Evolutionary conservation across 1,284 basidiomycete species (phyloP).

Genomic region (Ustilago shanxiensis): DNA sequence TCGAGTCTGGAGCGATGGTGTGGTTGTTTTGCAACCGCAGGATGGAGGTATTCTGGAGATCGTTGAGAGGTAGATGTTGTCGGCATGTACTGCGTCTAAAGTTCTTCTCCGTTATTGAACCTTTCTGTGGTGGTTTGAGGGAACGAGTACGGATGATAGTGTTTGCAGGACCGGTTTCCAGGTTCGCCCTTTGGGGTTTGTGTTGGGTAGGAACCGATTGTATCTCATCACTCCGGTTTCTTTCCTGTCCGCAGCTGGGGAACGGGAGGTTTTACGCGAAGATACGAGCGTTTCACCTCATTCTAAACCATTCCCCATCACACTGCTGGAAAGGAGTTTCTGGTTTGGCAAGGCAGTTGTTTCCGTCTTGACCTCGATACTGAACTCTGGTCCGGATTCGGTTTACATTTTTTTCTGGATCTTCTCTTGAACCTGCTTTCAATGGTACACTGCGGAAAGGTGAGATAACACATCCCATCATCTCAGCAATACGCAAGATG

Average conservation of each 20-base stretch:
- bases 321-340: background rate
- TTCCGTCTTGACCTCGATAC: background rate
- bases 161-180: conserved; percentile 29
- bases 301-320: conserved; percentile 18
- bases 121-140: conserved; percentile 14
- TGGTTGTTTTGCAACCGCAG: conserved; percentile 19
- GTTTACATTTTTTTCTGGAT: background rate
- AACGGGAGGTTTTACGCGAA: conserved; percentile 32
- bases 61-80: conserved; percentile 18
- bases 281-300: conserved; percentile 35
- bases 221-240: background rate
- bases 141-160: conserved; percentile 15
- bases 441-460: background rate
- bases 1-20: background rate
- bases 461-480: conserved; percentile 23
- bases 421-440: background rate
- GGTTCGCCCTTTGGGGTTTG: conserved; percentile 6
- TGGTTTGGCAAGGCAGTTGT: background rate
- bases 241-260: background rate
- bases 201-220: background rate
- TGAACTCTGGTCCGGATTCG: conserved; percentile 4
- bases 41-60: conserved; percentile 29
- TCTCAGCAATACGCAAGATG: background rate
- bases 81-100: conserved; percentile 21
- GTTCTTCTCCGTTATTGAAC: conserved; percentile 22